Evolutionary conservation across 805 yeast genomes (phyloP).

Genomic region (Kodamaea laetipori): DNA sequence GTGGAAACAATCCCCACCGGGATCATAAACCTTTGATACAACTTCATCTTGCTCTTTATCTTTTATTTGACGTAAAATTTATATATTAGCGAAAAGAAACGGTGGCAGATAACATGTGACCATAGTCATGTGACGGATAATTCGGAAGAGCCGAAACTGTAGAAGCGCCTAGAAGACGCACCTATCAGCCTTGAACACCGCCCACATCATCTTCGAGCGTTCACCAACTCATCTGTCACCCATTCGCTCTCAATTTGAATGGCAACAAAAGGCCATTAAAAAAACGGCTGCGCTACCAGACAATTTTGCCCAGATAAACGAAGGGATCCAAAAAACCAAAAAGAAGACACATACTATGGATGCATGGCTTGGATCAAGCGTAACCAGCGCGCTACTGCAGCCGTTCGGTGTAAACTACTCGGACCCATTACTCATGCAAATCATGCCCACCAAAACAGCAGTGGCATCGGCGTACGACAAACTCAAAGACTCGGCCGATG

Average conservation of each 20-base stretch:
- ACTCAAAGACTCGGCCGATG: not conserved
- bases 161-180: too few species aligned
- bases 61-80: not conserved
- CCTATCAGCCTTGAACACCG: too few species aligned
- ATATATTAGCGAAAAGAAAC: not conserved
- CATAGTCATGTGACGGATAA: too few species aligned
- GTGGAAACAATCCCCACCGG: slow-evolving; percentile 9
- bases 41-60: not conserved
- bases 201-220: too few species aligned
- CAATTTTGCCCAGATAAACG: too few species aligned
- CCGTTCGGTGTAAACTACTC: slow-evolving; percentile 18
- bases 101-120: not conserved
- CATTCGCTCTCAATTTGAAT: too few species aligned
- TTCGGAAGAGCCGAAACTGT: too few species aligned
- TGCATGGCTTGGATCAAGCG: slow-evolving; percentile 22
- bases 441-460: slow-evolving; percentile 27
- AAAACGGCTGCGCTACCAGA: not conserved
- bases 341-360: slow-evolving; percentile 20
- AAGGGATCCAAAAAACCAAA: too few species aligned
- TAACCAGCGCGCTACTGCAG: slow-evolving; percentile 11
- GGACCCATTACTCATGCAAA: slow-evolving; percentile 31
- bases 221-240: too few species aligned
- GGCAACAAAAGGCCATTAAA: too few species aligned
- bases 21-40: slow-evolving; percentile 9
- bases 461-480: slow-evolving; percentile 2